A percentile compares a stretch with the other conserved stretches of the same genome.
Conservation (phyloP, 2,329 filamentous ascomycete species). For the Aspergillus ochraceus region DNA sequence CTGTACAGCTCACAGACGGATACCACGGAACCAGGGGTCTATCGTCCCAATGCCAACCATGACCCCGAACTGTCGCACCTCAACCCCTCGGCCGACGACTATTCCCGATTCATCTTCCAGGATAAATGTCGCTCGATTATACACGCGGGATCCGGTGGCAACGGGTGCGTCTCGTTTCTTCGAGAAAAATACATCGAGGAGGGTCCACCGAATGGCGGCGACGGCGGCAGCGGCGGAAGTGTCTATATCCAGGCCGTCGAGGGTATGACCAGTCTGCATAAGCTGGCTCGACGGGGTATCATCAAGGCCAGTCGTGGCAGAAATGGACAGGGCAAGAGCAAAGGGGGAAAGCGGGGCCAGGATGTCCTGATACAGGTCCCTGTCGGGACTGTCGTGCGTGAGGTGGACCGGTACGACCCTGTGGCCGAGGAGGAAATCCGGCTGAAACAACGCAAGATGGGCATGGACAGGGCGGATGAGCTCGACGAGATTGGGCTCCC, state of each 20-base stretch:
- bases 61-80: constrained; percentile 56
- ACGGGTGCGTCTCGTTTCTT: constrained; percentile 91
- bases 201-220: constrained; percentile 90
- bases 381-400: constrained; percentile 85
- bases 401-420: constrained; percentile 77
- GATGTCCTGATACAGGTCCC: constrained; percentile 89
- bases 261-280: constrained; percentile 90
- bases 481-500: constrained; percentile 44
- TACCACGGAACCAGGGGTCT: constrained; percentile 8
- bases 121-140: constrained; percentile 80
- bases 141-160: constrained; percentile 77
- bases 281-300: constrained; percentile 75
- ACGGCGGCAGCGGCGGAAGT: constrained; percentile 87
- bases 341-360: constrained; percentile 73
- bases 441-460: constrained; percentile 38
- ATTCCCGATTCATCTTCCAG: constrained; percentile 77
- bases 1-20: constrained; percentile 24
- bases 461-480: constrained; percentile 54
- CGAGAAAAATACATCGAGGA: constrained; percentile 87
- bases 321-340: constrained; percentile 49
- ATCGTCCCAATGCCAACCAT: constrained; percentile 15
- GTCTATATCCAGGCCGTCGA: constrained; percentile 92
- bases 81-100: constrained; percentile 81
- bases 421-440: constrained; percentile 63
- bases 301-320: constrained; percentile 47